Evolutionary conservation across 768 basidiomycete genomes (phyloP), one percentile per base, ranked within the genome.

Genomic region (Strobilomyces confusus): DNA sequence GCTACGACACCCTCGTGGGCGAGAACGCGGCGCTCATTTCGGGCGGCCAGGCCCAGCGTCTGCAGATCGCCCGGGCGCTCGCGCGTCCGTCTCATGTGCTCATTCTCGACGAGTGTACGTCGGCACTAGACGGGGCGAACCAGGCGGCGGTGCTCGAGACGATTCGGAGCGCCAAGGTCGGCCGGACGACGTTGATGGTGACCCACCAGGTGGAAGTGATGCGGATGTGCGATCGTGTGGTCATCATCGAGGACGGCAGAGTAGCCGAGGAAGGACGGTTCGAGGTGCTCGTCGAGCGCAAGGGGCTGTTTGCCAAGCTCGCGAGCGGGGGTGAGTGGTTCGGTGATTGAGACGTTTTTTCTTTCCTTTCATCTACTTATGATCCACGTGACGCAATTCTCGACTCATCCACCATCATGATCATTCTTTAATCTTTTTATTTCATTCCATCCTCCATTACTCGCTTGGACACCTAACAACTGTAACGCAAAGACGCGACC

Each of bases 41-140:
- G 0, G 95, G 95, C 19, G 95, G 95, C 1, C 95, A 98, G 64
- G 93, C 92, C 1, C 95, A 98, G 72, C 81, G 95, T 8, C 74
- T 98, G 17, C 87, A 89, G 66, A 93, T 98, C 60, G 95, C 95
- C 0, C 81, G 95, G 7, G 92, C 95, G 0, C 79, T 98, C n/a
- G 87, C 85, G 2, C 77, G 89, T 32, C 79, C 82, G 0, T 75
- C 84, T 0, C 80, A 77, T 42, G 80, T 98, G 14, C 75, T 97
- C 43, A 84, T 98, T 33, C 74, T 98, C 49, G 95, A 98, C 67
- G 95, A 98, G 66, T 97, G 94, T 66, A 98, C 95, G n/a, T 86
- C 84, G 40, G 92, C 95, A 6, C 72, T 98, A 54, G 95, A 98
- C 66, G 75, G 81, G 2, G 82, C 83, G 61, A 98, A 95, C 70